phyloP scores from a whole-genome alignment of 1,284 basidiomycete genomes.

The Bjerkandera adusta region DNA sequence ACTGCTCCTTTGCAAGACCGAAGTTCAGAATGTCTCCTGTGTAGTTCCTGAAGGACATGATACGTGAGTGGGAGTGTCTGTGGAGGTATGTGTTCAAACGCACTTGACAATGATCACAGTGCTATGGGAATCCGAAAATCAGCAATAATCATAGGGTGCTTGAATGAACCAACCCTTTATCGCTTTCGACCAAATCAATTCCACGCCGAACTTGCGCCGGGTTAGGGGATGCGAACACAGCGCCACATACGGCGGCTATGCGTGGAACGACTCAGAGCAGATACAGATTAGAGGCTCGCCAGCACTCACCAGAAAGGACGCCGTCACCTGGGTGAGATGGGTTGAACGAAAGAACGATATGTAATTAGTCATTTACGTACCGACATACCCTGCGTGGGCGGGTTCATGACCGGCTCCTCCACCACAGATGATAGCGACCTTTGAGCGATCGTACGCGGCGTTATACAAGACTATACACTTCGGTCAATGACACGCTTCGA shows the following conservation, averaged over 20 bases:
- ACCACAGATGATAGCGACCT: conserved; percentile 84
- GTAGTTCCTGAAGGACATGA: conserved; percentile 57
- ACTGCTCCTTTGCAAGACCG: conserved; percentile 88
- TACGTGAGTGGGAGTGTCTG: not conserved
- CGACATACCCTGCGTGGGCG: conserved; percentile 80
- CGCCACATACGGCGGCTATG: conserved; percentile 82
- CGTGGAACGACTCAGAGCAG: conserved; percentile 5
- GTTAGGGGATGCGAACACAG: conserved; percentile 87
- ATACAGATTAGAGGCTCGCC: not conserved
- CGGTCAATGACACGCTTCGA: conserved; percentile 3
- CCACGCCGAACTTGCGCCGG: conserved; percentile 78
- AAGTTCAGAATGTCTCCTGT: conserved; percentile 93
- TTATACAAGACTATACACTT: conserved; percentile 59
- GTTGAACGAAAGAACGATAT: not conserved
- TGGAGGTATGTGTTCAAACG: conserved; percentile 12
- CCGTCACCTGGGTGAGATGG: conserved; percentile 70
- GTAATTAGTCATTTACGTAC: too few relatives aligned
- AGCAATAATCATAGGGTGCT: not conserved
- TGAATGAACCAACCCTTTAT: conserved; percentile 60
- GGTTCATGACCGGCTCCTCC: conserved; percentile 94
- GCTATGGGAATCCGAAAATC: too few relatives aligned
- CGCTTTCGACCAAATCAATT: conserved; percentile 76
- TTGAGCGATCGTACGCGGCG: conserved; percentile 51
- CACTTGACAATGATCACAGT: conserved; percentile 87
- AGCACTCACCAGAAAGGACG: conserved; percentile 65